These are phyloP conservation scores for Hypoxylon cercidicola DNA, from an alignment of 495 filamentous ascomycete species.

Conservation along the genomic window DNA sequence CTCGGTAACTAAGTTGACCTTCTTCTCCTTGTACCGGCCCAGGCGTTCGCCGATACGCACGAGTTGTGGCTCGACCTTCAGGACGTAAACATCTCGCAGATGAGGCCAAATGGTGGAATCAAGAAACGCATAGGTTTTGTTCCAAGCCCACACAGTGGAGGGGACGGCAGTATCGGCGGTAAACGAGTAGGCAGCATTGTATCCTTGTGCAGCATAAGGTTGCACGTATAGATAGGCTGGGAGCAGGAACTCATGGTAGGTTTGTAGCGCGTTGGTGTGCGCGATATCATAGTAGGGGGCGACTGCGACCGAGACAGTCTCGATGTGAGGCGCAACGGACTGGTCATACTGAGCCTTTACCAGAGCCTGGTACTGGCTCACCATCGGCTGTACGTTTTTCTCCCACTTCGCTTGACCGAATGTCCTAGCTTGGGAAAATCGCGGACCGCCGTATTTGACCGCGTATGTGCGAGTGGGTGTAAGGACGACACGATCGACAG, in stretches of 20 bases:
- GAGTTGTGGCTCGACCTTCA: constrained; percentile 95
- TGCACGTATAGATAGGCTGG: constrained; percentile 77
- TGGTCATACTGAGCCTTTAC: constrained; percentile 73
- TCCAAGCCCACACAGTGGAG: constrained; percentile 73
- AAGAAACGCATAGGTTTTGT: constrained; percentile 72
- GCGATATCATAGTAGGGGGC: constrained; percentile 78
- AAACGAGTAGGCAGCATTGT: constrained; percentile 72
- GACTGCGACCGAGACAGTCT: constrained; percentile 63
- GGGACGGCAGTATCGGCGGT: constrained; percentile 78
- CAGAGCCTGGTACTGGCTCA: constrained; percentile 69
- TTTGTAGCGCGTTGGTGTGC: constrained; percentile 66
- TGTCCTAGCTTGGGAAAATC: constrained; percentile 69
- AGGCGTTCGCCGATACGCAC: constrained; percentile 90
- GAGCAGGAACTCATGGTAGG: constrained; percentile 75
- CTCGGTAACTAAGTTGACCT: constrained; percentile 22
- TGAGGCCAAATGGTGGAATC: constrained; percentile 81
- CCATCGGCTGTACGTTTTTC: constrained; percentile 75
- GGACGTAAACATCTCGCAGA: constrained; percentile 79
- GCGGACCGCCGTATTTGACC: constrained; percentile 81
- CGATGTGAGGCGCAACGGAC: constrained; percentile 76
- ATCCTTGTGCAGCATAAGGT: constrained; percentile 79
- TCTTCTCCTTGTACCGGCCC: constrained; percentile 70
- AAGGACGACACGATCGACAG: constrained; percentile 72
- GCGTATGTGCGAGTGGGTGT: constrained; percentile 72
- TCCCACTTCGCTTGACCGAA: constrained; percentile 81